Percentiles rank a stretch among this genome's conserved stretches.
Conservation (phyloP, 2,329 filamentous ascomycete species). For the Westerdykella sp. region DNA sequence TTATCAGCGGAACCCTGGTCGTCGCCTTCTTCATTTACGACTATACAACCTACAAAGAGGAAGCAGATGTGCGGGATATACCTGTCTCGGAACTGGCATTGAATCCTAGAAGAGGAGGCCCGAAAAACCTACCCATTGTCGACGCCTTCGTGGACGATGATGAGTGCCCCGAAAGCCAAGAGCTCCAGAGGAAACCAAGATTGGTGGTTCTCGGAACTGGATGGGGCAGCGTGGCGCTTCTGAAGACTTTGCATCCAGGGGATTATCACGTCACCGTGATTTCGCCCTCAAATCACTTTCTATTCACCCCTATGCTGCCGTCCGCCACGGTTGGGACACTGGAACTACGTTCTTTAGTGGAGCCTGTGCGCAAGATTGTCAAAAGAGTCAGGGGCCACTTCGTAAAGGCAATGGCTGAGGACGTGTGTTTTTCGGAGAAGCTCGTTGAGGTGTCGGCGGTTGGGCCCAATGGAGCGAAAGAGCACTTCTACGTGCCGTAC, state of each 20-base stretch:
- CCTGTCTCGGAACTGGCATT: constrained; percentile 79
- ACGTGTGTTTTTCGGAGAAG: constrained; percentile 87
- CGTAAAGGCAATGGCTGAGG: constrained; percentile 76
- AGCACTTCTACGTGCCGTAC: constrained; percentile 89
- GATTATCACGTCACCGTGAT: constrained; percentile 96
- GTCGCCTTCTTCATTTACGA: constrained; percentile 91
- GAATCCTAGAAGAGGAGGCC: constrained; percentile 73
- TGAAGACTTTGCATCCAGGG: constrained; percentile 83
- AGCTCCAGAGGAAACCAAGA: constrained; percentile 79
- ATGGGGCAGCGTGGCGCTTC: constrained; percentile 86
- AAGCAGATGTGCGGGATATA: constrained; percentile 62
- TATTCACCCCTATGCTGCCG: constrained; percentile 97
- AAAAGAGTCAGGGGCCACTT: constrained; percentile 77
- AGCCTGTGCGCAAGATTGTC: constrained; percentile 84
- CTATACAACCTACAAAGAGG: constrained; percentile 78
- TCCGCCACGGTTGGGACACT: constrained; percentile 95
- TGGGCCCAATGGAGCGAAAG: constrained; percentile 64
- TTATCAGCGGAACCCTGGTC: constrained; percentile 62
- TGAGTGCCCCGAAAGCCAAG: constrained; percentile 63
- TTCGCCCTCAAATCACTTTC: constrained; percentile 90
- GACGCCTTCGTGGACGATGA: constrained; percentile 86
- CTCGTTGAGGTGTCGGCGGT: constrained; percentile 77
- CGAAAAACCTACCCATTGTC: constrained; percentile 90
- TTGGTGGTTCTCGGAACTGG: constrained; percentile 89
- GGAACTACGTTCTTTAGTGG: constrained; percentile 82